A percentile compares a stretch with the other conserved stretches of the same genome.
Conservation (phyloP, 2,329 filamentous ascomycete genomes). For the Arthrobotrys pseudoclavata region DNA sequence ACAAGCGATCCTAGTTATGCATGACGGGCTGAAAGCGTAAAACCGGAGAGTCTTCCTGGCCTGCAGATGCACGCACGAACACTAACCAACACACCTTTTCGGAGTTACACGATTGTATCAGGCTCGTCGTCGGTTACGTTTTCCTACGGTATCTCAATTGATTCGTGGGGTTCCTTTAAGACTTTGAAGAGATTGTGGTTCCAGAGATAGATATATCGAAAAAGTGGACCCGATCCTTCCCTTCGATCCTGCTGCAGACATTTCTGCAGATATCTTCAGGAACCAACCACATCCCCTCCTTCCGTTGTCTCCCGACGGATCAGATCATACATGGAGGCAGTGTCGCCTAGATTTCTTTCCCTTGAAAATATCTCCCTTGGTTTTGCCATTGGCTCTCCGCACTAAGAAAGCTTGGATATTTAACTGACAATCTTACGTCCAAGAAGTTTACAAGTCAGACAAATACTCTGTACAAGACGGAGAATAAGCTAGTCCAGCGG, state of each 20-base stretch:
- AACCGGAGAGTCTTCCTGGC: background rate
- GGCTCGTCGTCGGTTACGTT: constrained; percentile 30
- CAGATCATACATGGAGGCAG: constrained; percentile 8
- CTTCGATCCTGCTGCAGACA: background rate
- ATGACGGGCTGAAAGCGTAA: constrained; percentile 11
- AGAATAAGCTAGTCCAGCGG: constrained; percentile 18
- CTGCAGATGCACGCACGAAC: background rate
- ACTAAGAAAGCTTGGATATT: no score
- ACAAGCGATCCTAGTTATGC: constrained; percentile 21
- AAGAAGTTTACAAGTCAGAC: no score
- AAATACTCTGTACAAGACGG: constrained; percentile 8
- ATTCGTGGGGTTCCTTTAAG: constrained; percentile 19
- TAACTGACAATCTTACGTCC: no score
- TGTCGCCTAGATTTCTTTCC: constrained; percentile 11
- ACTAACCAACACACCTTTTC: background rate
- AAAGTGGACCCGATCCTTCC: constrained; percentile 10
- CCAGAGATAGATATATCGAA: constrained; percentile 8
- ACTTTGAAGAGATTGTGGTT: background rate
- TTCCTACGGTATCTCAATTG: constrained; percentile 7
- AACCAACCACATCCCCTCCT: constrained; percentile 7
- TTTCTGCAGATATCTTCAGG: constrained; percentile 17
- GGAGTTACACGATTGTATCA: constrained; percentile 29
- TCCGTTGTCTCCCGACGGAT: constrained; percentile 27
- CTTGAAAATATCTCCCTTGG: background rate
- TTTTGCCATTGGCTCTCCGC: constrained; percentile 7